These are phyloP conservation scores for Daldinia loculata DNA, from an alignment of 495 filamentous ascomycete genomes.

Conservation along the genomic window DNA sequence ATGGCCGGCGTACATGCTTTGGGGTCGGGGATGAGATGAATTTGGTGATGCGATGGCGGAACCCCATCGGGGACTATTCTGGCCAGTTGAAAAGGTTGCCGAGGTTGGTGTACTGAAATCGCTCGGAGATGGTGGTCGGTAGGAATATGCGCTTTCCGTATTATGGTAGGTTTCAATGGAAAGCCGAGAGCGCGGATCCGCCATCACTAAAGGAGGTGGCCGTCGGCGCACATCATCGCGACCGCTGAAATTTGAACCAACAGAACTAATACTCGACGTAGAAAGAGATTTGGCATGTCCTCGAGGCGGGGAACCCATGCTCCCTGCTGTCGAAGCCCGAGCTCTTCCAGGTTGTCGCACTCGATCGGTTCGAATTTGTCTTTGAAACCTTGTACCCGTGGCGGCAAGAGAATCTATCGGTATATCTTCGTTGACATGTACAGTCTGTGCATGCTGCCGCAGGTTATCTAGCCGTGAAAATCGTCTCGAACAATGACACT, in stretches of 20 bases:
- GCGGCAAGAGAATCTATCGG: constrained; percentile 92
- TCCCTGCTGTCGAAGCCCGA: constrained; percentile 77
- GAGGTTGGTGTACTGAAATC: constrained; percentile 82
- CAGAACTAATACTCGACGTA: constrained; percentile 82
- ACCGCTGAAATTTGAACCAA: constrained; percentile 72
- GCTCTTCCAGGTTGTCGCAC: constrained; percentile 77
- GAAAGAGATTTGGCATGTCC: constrained; percentile 87
- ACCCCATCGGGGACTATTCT: constrained; percentile 75
- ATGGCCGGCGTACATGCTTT: constrained; percentile 69
- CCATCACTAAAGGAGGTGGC: constrained; percentile 86
- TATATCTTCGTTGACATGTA: constrained; percentile 97
- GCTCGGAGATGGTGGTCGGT: constrained; percentile 66
- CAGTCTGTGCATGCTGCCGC: constrained; percentile 95
- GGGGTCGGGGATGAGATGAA: constrained; percentile 68
- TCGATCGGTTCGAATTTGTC: constrained; percentile 83
- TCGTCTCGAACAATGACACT: constrained; percentile 92
- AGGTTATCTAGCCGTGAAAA: constrained; percentile 98
- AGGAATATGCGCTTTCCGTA: constrained; percentile 61
- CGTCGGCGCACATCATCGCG: constrained; percentile 70
- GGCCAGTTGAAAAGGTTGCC: constrained; percentile 74
- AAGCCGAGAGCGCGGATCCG: constrained; percentile 70
- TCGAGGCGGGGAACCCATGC: constrained; percentile 66
- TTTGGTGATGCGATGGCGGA: constrained; percentile 72
- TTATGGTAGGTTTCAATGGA: constrained; percentile 69
- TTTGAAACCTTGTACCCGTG: constrained; percentile 90